These are phyloP conservation scores for Phlyctochytrium planicorne DNA, from an alignment of 192 early-diverging fungal species.

Conservation along the genomic window DNA sequence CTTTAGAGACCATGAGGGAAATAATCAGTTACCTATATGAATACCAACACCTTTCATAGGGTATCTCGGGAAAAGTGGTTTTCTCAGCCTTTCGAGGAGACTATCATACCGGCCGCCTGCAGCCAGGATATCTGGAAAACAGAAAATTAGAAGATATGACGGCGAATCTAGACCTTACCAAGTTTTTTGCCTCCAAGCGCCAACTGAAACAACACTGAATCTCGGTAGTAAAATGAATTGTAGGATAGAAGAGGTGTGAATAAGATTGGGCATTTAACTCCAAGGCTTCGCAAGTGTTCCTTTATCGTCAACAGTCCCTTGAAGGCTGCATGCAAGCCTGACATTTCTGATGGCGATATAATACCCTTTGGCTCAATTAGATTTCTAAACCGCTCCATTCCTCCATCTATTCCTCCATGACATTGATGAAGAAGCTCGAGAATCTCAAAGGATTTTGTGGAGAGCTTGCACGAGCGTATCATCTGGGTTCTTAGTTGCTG, in stretches of 20 bases:
- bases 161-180: constrained; percentile 16
- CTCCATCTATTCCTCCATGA: not conserved
- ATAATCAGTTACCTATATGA: constrained; percentile 78
- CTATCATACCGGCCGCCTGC: constrained; percentile 71
- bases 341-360: not conserved
- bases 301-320: constrained; percentile 7
- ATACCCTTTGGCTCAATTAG: not conserved
- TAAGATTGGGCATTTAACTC: constrained; percentile 39
- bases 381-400: not conserved
- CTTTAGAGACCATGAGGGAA: constrained; percentile 32
- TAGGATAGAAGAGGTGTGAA: constrained; percentile 63
- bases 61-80: constrained; percentile 43
- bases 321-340: constrained; percentile 7
- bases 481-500: not conserved
- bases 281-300: constrained; percentile 24
- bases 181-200: constrained; percentile 37
- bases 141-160: constrained; percentile 9
- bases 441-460: not conserved
- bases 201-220: constrained; percentile 65
- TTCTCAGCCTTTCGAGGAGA: constrained; percentile 50
- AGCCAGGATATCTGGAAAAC: constrained; percentile 58
- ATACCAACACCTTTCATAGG: constrained; percentile 67
- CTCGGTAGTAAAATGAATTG: constrained; percentile 57
- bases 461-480: not conserved
- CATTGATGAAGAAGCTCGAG: not conserved